Evolutionary conservation across 371 early-diverging fungal species (phyloP), one percentile per base, ranked within the genome.

Genomic region (Mortierella polycephala): DNA sequence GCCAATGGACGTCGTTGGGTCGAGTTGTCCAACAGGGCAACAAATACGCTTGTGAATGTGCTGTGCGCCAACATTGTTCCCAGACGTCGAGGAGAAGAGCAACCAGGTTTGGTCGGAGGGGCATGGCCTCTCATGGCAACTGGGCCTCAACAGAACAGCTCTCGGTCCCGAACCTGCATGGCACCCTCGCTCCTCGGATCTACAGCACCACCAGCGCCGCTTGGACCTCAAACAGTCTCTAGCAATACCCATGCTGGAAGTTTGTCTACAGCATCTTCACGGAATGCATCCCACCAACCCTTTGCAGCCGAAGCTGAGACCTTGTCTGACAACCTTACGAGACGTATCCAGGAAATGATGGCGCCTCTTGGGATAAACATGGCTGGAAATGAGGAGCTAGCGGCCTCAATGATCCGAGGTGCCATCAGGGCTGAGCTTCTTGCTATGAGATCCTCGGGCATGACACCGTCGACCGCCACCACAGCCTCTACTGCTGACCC

Each of bases 81-180:
- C 11, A 73, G 80, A 42, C 80, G 80, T 23, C 45, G 80, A 16
- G 79, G 73, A 12, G 80, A 79, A 44, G 74, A 79, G 55, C 79
- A 79, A 18, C 23, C 76, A 8, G 77, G 74, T n/a, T 70, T 79
- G 40, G 80, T 79, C 2, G 80, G 80, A 62, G 80, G 80, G 7
- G 80, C 80, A 18, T 79, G 80, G 80, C 80, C 80, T 0, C 59
- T 79, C 49, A 79, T 79, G 80, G 80, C 73, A 5, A 79, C 80
- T 11, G 69, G 67, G 8, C 66, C 73, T 18, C 64, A 70, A 30
- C 69, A 68, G 37, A 65, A 51, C n/a, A 39, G 46, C 1, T 42
- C 57, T 41, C 60, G 69, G 11, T 67, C 77, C 1, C 49, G 52
- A 16, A 41, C 45, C 0, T 79, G 80, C 23, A 69, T 66, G 60